These are phyloP conservation scores for Chaetomium sp. DNA, from an alignment of 2,329 filamentous ascomycete genomes.

Conservation along the genomic window DNA sequence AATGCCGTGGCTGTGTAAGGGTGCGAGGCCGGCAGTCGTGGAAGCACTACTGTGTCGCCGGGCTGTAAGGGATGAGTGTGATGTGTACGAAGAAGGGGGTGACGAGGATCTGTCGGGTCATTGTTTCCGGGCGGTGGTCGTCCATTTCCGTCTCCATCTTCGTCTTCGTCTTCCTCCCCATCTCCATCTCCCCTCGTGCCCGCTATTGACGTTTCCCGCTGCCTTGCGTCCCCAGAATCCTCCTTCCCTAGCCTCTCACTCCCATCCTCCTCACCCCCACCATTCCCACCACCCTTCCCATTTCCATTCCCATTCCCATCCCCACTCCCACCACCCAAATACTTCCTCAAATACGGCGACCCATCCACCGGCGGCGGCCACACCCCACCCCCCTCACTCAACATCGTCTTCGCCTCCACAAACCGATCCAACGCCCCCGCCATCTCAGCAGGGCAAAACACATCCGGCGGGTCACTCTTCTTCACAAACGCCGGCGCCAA, in stretches of 20 bases:
- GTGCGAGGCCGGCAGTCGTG: slow-evolving; percentile 25
- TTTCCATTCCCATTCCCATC: background rate
- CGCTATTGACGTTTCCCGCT: too few relatives aligned
- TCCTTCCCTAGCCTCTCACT: too few relatives aligned
- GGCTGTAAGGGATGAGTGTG: slow-evolving; percentile 32
- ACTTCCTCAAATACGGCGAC: slow-evolving; percentile 10
- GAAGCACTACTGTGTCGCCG: slow-evolving; percentile 33
- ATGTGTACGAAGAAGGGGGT: slow-evolving; percentile 35
- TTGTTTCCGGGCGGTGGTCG: background rate
- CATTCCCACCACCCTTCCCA: too few relatives aligned
- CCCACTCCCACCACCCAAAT: slow-evolving; percentile 12
- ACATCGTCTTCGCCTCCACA: slow-evolving; percentile 34
- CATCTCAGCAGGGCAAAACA: slow-evolving; percentile 40
- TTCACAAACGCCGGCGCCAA: slow-evolving; percentile 38
- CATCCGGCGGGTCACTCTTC: slow-evolving; percentile 39
- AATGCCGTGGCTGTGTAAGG: slow-evolving; percentile 38
- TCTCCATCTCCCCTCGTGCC: background rate
- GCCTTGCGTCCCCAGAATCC: too few relatives aligned
- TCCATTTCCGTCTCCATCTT: background rate
- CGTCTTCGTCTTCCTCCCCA: slow-evolving; percentile 6
- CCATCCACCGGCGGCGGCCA: slow-evolving; percentile 17
- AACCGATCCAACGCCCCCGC: slow-evolving; percentile 34
- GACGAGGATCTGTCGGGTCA: slow-evolving; percentile 8
- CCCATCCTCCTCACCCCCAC: too few relatives aligned
- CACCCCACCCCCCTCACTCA: slow-evolving; percentile 36